A percentile compares a stretch with the other conserved stretches of the same genome.
Conservation (phyloP, 768 basidiomycete species). For the Lanmaoa pseudosensibilis region DNA sequence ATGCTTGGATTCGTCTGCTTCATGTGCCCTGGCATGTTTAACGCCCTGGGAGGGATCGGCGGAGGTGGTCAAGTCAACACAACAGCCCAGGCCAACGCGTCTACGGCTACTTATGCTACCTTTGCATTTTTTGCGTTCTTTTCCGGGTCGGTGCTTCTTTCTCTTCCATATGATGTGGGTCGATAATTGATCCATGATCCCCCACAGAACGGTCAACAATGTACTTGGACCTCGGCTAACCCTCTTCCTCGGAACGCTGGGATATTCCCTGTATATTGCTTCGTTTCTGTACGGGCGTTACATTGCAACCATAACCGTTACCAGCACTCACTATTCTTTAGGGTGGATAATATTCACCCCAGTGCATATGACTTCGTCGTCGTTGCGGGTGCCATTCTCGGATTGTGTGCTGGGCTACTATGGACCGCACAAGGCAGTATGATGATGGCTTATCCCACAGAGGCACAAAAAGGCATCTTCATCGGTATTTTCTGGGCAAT, state of each 20-base stretch:
- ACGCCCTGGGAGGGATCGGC: conserved; percentile 77
- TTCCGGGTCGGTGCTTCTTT: conserved; percentile 52
- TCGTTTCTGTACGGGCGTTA: conserved; percentile 60
- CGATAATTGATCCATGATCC: not conserved
- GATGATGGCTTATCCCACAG: conserved; percentile 83
- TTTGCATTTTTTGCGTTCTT: conserved; percentile 67
- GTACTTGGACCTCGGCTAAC: conserved; percentile 75
- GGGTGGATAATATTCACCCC: conserved; percentile 69
- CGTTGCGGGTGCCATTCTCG: conserved; percentile 69
- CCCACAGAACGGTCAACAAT: conserved; percentile 71
- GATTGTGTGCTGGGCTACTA: conserved; percentile 66
- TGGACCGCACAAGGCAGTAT: conserved; percentile 88
- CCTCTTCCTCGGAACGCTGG: conserved; percentile 68
- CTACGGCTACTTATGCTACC: conserved; percentile 64
- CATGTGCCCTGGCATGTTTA: conserved; percentile 71
- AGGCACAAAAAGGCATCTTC: conserved; percentile 71
- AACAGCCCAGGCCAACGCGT: conserved; percentile 66
- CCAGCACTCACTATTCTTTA: conserved; percentile 26
- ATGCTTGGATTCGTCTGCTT: conserved; percentile 70
- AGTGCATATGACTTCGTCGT: conserved; percentile 64
- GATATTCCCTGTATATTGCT: conserved; percentile 76
- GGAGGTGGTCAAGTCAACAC: conserved; percentile 73
- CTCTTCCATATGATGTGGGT: not conserved
- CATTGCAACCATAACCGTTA: not conserved
- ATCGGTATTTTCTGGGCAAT: conserved; percentile 84